These are phyloP conservation scores for Xerocomellus dryophilus DNA, from an alignment of 768 basidiomycete genomes.

Conservation along the genomic window DNA sequence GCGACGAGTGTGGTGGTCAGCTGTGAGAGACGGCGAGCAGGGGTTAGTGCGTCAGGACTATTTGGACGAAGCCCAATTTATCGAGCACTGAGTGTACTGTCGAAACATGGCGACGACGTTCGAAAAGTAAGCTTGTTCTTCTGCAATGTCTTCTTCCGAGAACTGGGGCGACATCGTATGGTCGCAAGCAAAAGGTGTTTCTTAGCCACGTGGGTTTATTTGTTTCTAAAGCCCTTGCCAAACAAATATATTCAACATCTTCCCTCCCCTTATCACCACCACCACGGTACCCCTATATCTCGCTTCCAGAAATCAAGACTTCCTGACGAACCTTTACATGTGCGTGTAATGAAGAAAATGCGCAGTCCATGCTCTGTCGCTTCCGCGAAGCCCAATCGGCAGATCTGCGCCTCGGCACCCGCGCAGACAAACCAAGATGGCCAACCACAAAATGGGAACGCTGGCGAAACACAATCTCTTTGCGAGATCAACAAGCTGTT, in stretches of 20 bases:
- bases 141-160: constrained; percentile 36
- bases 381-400: constrained; percentile 96
- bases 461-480: constrained; percentile 85
- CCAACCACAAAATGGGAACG: constrained; percentile 91
- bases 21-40: no score
- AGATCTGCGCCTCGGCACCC: constrained; percentile 87
- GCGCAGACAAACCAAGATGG: constrained; percentile 83
- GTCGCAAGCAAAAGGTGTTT: neutral
- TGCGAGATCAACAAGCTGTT: constrained; percentile 93
- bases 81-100: constrained; percentile 70
- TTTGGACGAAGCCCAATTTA: constrained; percentile 7
- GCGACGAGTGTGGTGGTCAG: constrained; percentile 61
- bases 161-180: constrained; percentile 25
- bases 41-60: neutral
- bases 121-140: constrained; percentile 70
- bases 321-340: neutral
- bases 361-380: constrained; percentile 91
- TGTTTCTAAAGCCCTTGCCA: constrained; percentile 26
- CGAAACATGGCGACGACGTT: constrained; percentile 74
- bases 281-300: constrained; percentile 16
- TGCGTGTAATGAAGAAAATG: constrained; percentile 98
- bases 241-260: constrained; percentile 14
- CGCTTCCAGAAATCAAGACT: no score
- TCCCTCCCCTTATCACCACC: neutral
- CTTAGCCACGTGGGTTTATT: constrained; percentile 22